These are phyloP conservation scores for Starmerella kuoi DNA, from an alignment of 805 yeast genomes.

Conservation along the genomic window DNA sequence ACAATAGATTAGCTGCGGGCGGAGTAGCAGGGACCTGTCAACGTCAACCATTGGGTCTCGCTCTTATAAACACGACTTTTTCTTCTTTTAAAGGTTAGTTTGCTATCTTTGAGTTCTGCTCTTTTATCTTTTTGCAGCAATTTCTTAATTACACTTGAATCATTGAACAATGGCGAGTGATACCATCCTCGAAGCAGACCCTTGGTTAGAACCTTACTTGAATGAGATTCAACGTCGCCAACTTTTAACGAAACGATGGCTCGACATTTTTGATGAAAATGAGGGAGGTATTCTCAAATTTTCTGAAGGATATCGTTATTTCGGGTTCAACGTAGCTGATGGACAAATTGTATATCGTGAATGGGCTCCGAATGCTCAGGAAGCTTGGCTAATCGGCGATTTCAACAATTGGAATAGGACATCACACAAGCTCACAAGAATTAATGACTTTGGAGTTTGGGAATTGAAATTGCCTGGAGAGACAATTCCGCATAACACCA, in stretches of 20 bases:
- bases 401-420: constrained; percentile 71
- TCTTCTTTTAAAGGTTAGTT: too few species aligned
- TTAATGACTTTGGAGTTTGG: constrained; percentile 63
- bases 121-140: too few species aligned
- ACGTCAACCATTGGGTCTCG: too few species aligned
- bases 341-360: constrained; percentile 55
- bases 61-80: too few species aligned
- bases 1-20: too few species aligned
- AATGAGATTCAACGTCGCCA: constrained; percentile 59
- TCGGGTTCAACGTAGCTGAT: constrained; percentile 60
- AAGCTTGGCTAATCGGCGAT: constrained; percentile 77
- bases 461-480: constrained; percentile 44
- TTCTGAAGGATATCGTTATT: constrained; percentile 61
- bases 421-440: constrained; percentile 41
- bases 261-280: constrained; percentile 38
- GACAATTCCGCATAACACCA: constrained; percentile 71
- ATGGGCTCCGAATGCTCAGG: constrained; percentile 80
- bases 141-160: too few species aligned
- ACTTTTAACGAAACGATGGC: constrained; percentile 53
- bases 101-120: too few species aligned
- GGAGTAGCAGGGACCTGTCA: too few species aligned
- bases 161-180: neutral
- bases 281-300: constrained; percentile 60
- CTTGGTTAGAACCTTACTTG: constrained; percentile 73
- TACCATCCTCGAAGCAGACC: constrained; percentile 55